These are phyloP conservation scores for Carex myosuroides DNA, from an alignment of 176 grass and related monocot genomes.

Conservation along the genomic window DNA sequence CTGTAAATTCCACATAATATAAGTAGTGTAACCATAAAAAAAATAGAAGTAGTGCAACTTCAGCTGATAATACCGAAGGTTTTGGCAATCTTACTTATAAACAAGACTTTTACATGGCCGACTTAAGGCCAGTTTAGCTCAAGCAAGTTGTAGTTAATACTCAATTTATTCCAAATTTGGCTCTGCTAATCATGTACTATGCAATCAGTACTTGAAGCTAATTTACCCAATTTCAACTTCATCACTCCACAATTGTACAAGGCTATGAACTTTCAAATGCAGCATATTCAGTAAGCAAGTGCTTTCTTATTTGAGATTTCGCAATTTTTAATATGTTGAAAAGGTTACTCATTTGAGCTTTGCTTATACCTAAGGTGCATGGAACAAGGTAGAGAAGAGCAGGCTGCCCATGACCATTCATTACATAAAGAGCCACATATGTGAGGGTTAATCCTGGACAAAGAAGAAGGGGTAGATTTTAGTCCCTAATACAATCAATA, in stretches of 20 bases:
- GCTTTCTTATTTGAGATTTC: not conserved
- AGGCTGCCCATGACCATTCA: conserved; percentile 82
- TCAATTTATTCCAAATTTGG: not conserved
- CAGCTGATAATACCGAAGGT: not conserved
- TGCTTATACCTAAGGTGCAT: conserved; percentile 71
- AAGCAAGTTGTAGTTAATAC: not conserved
- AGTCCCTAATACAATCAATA: not conserved
- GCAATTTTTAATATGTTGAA: not conserved
- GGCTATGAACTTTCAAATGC: not conserved
- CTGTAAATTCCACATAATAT: conserved; percentile 27
- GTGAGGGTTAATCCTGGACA: conserved; percentile 72
- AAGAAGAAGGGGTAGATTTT: not conserved
- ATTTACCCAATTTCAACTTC: not conserved
- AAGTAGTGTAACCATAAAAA: not conserved
- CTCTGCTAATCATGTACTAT: not conserved
- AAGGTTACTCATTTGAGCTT: not conserved
- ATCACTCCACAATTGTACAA: conserved; percentile 5
- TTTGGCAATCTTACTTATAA: not conserved
- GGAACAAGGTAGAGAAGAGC: conserved; percentile 96
- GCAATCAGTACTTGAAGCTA: not conserved
- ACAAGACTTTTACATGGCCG: not conserved
- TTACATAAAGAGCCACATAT: conserved; percentile 69
- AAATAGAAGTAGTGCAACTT: not conserved
- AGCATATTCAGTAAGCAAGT: not conserved
- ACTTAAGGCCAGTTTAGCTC: not conserved